Conservation (phyloP, 306 rosid species). For the Cucurbita maxima region DNA sequence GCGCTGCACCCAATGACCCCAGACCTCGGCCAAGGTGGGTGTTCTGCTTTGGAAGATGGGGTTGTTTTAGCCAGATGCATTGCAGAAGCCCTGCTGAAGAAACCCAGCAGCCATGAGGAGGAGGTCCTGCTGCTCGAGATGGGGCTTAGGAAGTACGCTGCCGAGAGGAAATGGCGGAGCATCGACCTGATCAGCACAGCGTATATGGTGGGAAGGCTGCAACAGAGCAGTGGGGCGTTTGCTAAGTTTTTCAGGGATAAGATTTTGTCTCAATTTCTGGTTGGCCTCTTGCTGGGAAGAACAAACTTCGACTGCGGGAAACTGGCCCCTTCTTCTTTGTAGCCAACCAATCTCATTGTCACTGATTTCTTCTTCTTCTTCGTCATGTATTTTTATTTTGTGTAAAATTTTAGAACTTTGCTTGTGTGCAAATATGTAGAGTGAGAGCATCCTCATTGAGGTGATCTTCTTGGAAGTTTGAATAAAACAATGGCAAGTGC, state of each 20-base stretch:
- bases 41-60: slow-evolving; percentile 56
- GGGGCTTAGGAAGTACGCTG: slow-evolving; percentile 43
- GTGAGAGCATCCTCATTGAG: too few species aligned
- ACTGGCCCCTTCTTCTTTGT: slow-evolving; percentile 12
- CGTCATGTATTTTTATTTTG: background rate
- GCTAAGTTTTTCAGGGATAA: slow-evolving; percentile 34
- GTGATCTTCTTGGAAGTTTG: too few species aligned
- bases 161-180: slow-evolving; percentile 58
- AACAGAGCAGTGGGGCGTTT: slow-evolving; percentile 19
- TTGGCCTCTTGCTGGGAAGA: slow-evolving; percentile 6
- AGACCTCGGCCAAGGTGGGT: slow-evolving; percentile 69
- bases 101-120: background rate
- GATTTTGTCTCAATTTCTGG: slow-evolving; percentile 21
- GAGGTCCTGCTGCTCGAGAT: slow-evolving; percentile 24
- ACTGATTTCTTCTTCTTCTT: background rate
- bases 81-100: slow-evolving; percentile 27
- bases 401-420: background rate
- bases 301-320: slow-evolving; percentile 48
- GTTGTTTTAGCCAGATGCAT: slow-evolving; percentile 51
- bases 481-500: too few species aligned
- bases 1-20: slow-evolving; percentile 81
- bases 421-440: too few species aligned
- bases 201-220: slow-evolving; percentile 32
- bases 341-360: background rate
- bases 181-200: slow-evolving; percentile 24